phyloP scores from a whole-genome alignment of 2,329 filamentous ascomycete genomes.

The Alternaria sp. region DNA sequence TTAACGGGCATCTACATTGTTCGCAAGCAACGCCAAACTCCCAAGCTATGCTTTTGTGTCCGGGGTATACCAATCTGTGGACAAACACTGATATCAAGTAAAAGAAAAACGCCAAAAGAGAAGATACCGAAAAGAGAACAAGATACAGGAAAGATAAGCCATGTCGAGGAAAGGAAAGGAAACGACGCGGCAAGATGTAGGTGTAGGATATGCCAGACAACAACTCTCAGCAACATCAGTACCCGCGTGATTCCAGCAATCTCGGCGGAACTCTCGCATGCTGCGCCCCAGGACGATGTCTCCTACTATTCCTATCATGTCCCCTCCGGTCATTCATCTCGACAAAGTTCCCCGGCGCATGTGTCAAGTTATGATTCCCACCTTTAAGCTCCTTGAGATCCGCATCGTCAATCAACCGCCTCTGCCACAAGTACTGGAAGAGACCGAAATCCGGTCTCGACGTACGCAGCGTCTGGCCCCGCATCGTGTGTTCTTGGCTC shows the following conservation, averaged over 20 bases:
- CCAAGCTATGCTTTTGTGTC: conserved; percentile 18
- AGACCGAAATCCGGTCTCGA: conserved; percentile 42
- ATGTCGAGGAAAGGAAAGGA: not conserved
- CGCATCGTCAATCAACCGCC: conserved; percentile 41
- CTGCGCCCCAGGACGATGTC: conserved; percentile 16
- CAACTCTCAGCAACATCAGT: not conserved
- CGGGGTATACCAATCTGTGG: conserved; percentile 14
- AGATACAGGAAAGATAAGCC: not conserved
- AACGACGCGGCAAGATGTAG: not conserved
- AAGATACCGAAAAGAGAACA: not conserved
- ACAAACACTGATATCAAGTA: not conserved
- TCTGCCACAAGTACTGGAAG: conserved; percentile 43
- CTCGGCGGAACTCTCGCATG: conserved; percentile 19
- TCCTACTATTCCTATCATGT: conserved; percentile 17
- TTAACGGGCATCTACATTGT: too few relatives aligned
- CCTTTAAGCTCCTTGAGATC: conserved; percentile 46
- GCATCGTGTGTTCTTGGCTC: conserved; percentile 36
- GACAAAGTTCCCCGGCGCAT: conserved; percentile 31
- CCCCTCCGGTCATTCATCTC: conserved; percentile 18
- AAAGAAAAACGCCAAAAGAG: not conserved
- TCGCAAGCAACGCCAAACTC: not conserved
- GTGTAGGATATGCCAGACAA: not conserved
- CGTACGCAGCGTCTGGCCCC: conserved; percentile 35
- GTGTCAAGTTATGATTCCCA: conserved; percentile 39
- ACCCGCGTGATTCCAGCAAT: conserved; percentile 4